A percentile compares a stretch with the other conserved stretches of the same genome.
phyloP scores from a whole-genome alignment of 2,329 filamentous ascomycete genomes.

The Incumbomyces lentus region DNA sequence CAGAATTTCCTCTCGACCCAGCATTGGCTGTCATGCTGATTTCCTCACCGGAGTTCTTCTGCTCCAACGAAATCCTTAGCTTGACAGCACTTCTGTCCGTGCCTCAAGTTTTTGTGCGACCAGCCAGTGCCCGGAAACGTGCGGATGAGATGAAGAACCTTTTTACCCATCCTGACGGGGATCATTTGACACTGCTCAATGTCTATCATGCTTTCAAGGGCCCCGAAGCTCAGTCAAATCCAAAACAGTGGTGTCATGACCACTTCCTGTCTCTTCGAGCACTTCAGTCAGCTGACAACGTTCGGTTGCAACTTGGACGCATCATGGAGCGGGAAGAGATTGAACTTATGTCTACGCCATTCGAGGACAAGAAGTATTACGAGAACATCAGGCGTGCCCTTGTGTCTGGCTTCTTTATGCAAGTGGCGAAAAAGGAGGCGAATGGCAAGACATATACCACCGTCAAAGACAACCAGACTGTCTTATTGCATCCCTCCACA shows the following conservation, averaged over 20 bases:
- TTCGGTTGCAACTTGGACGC: conserved; percentile 78
- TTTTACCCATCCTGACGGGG: conserved; percentile 85
- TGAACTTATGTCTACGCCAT: conserved; percentile 77
- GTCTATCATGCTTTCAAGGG: conserved; percentile 96
- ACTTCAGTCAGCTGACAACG: conserved; percentile 85
- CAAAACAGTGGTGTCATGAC: conserved; percentile 90
- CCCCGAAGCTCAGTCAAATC: conserved; percentile 56
- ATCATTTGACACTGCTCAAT: conserved; percentile 92
- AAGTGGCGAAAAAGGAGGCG: conserved; percentile 87
- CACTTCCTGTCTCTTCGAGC: conserved; percentile 88
- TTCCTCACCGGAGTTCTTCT: conserved; percentile 93
- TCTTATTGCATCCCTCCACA: conserved; percentile 86
- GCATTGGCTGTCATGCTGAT: conserved; percentile 96
- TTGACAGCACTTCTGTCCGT: conserved; percentile 90
- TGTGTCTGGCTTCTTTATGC: conserved; percentile 97
- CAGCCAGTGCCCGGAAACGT: conserved; percentile 71
- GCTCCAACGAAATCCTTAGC: conserved; percentile 94
- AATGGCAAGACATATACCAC: conserved; percentile 86
- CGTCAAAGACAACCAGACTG: conserved; percentile 91
- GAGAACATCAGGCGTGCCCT: conserved; percentile 90
- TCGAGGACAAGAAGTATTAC: conserved; percentile 95
- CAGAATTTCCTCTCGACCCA: conserved; percentile 91
- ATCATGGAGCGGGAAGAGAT: conserved; percentile 93
- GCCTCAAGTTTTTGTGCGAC: conserved; percentile 85
- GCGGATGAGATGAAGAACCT: conserved; percentile 96